These are phyloP conservation scores for Eucalyptus regnans DNA, from an alignment of 345 rosid genomes.

Conservation along the genomic window DNA sequence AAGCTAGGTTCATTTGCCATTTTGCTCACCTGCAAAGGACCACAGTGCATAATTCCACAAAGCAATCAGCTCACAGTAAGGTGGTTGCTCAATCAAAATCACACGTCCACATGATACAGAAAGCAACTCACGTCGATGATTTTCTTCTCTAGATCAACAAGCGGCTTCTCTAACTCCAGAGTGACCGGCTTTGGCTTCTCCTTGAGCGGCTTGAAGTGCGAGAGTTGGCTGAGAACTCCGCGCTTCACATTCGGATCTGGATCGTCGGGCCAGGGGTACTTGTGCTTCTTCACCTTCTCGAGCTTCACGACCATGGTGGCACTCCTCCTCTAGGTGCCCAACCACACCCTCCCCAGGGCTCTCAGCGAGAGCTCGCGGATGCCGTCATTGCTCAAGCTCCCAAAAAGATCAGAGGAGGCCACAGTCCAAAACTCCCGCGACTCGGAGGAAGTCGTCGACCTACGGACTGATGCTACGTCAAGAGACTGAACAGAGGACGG, in stretches of 20 bases:
- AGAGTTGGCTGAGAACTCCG: constrained; percentile 67
- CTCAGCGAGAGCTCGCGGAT: not conserved
- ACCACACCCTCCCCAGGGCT: constrained; percentile 29
- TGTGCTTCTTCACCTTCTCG: constrained; percentile 79
- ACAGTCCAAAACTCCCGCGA: not conserved
- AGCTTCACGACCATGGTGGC: constrained; percentile 30
- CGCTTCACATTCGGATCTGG: constrained; percentile 90
- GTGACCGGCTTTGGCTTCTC: constrained; percentile 69
- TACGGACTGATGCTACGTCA: no score
- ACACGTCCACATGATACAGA: not conserved
- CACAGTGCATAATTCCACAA: not conserved
- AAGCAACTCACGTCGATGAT: constrained; percentile 24
- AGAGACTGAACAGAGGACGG: no score
- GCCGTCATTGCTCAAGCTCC: not conserved
- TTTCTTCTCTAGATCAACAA: constrained; percentile 68
- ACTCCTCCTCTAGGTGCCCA: constrained; percentile 12
- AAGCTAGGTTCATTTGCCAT: constrained; percentile 85
- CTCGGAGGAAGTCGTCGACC: not conserved
- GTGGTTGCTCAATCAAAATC: not conserved
- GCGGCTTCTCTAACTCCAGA: constrained; percentile 83
- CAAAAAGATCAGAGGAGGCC: not conserved
- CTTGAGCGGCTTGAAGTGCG: constrained; percentile 66
- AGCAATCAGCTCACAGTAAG: not conserved
- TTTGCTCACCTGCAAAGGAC: constrained; percentile 55
- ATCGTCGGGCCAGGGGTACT: constrained; percentile 80